Evolutionary conservation across 192 early-diverging fungal species (phyloP).

Genomic region (Backusella liffmaniae): DNA sequence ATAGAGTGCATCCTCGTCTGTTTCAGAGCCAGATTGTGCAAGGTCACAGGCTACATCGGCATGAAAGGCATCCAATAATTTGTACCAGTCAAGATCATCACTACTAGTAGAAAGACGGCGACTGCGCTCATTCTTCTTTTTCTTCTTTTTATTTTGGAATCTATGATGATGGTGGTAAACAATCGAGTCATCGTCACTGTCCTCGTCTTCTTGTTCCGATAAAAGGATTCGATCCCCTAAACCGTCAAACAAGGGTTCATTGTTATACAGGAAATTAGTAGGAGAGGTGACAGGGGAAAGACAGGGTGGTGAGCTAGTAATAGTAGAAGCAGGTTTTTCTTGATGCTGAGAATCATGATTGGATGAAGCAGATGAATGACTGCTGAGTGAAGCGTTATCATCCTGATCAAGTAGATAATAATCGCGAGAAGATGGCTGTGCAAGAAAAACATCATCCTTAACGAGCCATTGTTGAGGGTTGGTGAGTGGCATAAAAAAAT

Average conservation of each 20-base stretch:
- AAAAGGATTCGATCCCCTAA: constrained; percentile 11
- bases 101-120: not conserved
- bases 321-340: not conserved
- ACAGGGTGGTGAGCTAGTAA: not conserved
- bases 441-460: constrained; percentile 22
- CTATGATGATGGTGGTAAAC: not conserved
- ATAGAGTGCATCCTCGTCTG: not conserved
- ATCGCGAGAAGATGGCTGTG: not conserved
- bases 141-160: constrained; percentile 10
- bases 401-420: constrained; percentile 8
- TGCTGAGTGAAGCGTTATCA: constrained; percentile 16
- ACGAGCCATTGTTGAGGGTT: constrained; percentile 3
- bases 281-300: constrained; percentile 19
- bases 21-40: not conserved
- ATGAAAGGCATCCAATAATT: constrained; percentile 9
- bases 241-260: constrained; percentile 16
- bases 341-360: constrained; percentile 9
- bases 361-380: constrained; percentile 13
- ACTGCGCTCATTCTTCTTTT: not conserved
- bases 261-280: constrained; percentile 13
- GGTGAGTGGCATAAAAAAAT: constrained; percentile 12
- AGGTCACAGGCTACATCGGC: constrained; percentile 14
- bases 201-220: not conserved
- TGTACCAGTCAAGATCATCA: constrained; percentile 19
- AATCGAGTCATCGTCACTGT: not conserved